Percentiles rank a stretch among this genome's conserved stretches.
phyloP scores from a whole-genome alignment of 1,139 yeast species.

The Saccharomyces hybrid region DNA sequence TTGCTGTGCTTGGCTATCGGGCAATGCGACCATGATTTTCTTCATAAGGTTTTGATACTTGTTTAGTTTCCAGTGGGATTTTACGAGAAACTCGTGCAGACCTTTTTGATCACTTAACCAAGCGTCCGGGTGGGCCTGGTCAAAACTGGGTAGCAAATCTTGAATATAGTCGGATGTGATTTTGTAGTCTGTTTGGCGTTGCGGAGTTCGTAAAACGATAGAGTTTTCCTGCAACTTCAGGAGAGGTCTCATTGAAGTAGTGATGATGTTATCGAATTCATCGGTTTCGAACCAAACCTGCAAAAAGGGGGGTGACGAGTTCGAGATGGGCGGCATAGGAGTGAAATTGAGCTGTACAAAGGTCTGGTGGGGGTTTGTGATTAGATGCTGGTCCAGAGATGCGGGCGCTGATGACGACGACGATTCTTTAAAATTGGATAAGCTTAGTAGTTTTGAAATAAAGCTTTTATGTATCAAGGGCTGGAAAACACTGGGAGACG shows the following conservation, averaged over 20 bases:
- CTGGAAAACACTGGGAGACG: not conserved
- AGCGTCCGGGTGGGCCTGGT: slow-evolving; percentile 23
- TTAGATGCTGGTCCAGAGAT: not conserved
- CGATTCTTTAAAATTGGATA: slow-evolving; percentile 24
- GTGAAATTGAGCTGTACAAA: slow-evolving; percentile 43
- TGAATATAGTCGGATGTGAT: slow-evolving; percentile 12
- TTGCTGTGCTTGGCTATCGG: slow-evolving; percentile 39
- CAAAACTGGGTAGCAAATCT: slow-evolving; percentile 6
- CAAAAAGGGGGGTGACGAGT: slow-evolving; percentile 38
- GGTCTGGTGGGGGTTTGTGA: slow-evolving; percentile 35
- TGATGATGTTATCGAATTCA: slow-evolving; percentile 36
- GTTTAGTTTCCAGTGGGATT: slow-evolving; percentile 37
- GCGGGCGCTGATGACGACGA: not conserved
- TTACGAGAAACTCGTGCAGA: slow-evolving; percentile 37
- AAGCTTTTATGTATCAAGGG: not conserved
- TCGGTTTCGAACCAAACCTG: slow-evolving; percentile 50
- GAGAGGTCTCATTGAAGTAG: slow-evolving; percentile 33
- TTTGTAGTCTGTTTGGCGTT: slow-evolving; percentile 22
- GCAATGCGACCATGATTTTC: slow-evolving; percentile 33
- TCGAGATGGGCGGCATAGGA: slow-evolving; percentile 28
- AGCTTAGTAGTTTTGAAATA: slow-evolving; percentile 33
- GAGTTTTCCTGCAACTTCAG: slow-evolving; percentile 17
- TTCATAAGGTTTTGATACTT: slow-evolving; percentile 19
- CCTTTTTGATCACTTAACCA: slow-evolving; percentile 45
- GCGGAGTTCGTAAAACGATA: slow-evolving; percentile 23